Percentiles rank a stretch among this genome's conserved stretches.
phyloP scores from a whole-genome alignment of 129 eudicot species.

The Tagetes patula region DNA sequence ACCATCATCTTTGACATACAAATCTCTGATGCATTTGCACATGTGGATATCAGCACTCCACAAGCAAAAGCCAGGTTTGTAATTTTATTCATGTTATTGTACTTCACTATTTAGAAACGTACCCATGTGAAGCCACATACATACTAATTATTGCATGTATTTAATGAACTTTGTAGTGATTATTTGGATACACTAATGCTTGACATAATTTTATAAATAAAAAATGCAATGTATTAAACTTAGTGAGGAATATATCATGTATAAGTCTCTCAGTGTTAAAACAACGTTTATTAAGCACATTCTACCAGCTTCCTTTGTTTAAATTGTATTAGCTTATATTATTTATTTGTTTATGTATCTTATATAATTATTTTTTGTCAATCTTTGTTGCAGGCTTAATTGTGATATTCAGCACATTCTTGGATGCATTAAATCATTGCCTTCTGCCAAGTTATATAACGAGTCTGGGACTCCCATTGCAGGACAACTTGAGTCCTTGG shows the following conservation, averaged over 20 bases:
- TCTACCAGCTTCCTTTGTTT: background rate
- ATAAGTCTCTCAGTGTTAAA: too few relatives aligned
- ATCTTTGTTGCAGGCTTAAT: conserved; percentile 47
- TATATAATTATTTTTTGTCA: background rate
- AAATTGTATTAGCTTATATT: background rate
- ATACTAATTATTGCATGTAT: background rate
- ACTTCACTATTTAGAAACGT: background rate
- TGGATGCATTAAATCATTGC: conserved; percentile 89
- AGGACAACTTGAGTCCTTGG: conserved; percentile 79
- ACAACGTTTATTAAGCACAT: too few relatives aligned
- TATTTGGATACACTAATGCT: background rate
- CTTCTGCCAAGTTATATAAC: conserved; percentile 51
- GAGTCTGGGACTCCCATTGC: conserved; percentile 53
- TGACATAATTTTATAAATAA: background rate
- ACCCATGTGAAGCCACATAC: background rate
- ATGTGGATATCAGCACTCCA: conserved; percentile 63
- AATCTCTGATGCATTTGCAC: conserved; percentile 79
- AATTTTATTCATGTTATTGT: conserved; percentile 9
- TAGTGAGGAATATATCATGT: background rate
- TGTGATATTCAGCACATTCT: conserved; percentile 79
- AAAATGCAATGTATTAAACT: conserved; percentile 5
- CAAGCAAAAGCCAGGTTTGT: conserved; percentile 78
- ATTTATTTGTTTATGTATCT: background rate
- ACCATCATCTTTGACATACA: conserved; percentile 71
- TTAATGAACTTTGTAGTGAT: background rate